Evolutionary conservation across 148 eudicot genomes (phyloP), one percentile per base, ranked within the genome.

Genomic region (Nepenthes mirabilis): DNA sequence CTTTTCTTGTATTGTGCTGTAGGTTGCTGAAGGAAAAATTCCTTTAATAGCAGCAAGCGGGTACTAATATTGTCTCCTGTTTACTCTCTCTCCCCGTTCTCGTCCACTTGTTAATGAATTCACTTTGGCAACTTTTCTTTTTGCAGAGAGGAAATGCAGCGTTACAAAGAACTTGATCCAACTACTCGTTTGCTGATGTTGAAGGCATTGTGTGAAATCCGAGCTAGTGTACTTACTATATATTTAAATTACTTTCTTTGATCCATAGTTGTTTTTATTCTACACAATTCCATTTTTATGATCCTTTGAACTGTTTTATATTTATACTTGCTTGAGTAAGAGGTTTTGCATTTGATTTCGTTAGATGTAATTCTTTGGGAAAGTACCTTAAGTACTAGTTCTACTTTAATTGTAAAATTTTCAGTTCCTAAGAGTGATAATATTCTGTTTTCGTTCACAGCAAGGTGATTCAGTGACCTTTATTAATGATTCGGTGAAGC

Each of bases 161-260:
- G 58, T 68, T 93, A 86, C 80, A 86, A 82, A 68, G 74, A 83
- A 69, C 91, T 93, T 71, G 91, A 86, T 67, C 89, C 96, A 61
- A 71, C 76, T 55, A 57, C 55, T 52, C 95, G 96, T 56, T 74
- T 93, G 47, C 58, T 61, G 60, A 82, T 93, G 75, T 70, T 93
- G 52, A 93, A 84, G 75, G 96, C 96, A 43, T 78, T 93, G 57
- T 93, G 98, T 74, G 98, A 93, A 75, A 66, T 86, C 69, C 83
- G 98, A 72, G 78, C 79, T 43, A 78, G 72, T 72, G 98, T 93
- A 77, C 55, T 55, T 93, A 77, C 55, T 55, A 60, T 57, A 43
- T 65, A 58, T 33, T n/a, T 5, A 11, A n/a, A 11, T 49, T 49
- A 5, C 11, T 45, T 45, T 11, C 48, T 23, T 23, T 23, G 23